These are phyloP conservation scores for Pseudocercospora pini-densiflorae DNA, from an alignment of 2,329 filamentous ascomycete genomes.

Conservation along the genomic window DNA sequence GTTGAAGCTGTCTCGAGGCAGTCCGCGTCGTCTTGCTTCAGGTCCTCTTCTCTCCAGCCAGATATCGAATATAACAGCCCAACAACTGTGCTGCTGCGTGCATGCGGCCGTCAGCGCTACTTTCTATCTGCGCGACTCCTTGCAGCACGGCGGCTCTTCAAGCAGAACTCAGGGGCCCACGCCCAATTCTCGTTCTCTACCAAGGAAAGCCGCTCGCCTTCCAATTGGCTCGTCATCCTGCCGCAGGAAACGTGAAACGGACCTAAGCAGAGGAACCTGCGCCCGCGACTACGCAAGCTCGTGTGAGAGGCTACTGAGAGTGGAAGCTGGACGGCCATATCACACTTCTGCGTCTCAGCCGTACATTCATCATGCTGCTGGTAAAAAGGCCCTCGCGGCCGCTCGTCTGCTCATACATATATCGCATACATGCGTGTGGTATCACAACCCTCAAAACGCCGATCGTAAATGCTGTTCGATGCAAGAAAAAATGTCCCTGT, in stretches of 20 bases:
- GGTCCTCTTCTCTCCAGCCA: no score
- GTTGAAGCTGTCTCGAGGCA: neutral
- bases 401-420: conserved; percentile 10
- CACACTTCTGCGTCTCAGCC: conserved; percentile 4
- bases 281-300: conserved; percentile 9
- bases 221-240: conserved; percentile 6
- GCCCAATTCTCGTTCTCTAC: neutral
- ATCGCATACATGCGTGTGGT: conserved; percentile 7
- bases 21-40: neutral
- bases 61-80: neutral
- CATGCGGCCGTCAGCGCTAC: conserved; percentile 1
- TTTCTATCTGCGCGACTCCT: neutral
- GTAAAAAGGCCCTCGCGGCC: neutral
- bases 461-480: conserved; percentile 4
- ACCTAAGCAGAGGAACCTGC: neutral
- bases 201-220: neutral
- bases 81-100: neutral
- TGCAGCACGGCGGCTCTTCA: conserved; percentile 6
- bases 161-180: neutral
- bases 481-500: neutral
- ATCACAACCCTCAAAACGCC: conserved; percentile 6
- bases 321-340: conserved; percentile 2
- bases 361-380: conserved; percentile 1
- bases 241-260: conserved; percentile 1
- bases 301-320: conserved; percentile 18